Base-by-base conservation (phyloP, 176 grass and related monocot species). In the sorghum (Sorghum bicolor) region DNA sequence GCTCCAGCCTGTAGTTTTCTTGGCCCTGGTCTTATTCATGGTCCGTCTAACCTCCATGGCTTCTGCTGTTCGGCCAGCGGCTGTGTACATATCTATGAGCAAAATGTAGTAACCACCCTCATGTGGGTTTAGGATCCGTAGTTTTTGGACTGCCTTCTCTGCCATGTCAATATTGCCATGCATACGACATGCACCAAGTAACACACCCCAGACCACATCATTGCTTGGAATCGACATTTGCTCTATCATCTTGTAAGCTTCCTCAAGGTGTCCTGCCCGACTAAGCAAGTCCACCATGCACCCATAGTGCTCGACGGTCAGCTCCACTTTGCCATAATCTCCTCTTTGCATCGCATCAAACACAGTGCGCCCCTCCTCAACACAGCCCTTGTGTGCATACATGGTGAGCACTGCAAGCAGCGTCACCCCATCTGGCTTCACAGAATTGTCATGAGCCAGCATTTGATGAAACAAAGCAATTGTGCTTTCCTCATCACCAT, bases 241-340 rank as follows among this genome's bases (percentile, higher is more conserved):
- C 31, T 91, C 75, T 11, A 94, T 91, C 62, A 91, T 70, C 31
- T 32, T 29, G 33, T 88, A 82, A 5, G 92, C 88, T 70, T 94
- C 88, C 36, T 80, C 70, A 4, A 94, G 79, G 64, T 78, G 75
- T 32, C 92, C 88, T 30, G 88, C 86, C 75, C 88, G 63, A 28
- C 88, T 88, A 61, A 94, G 83, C 83, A 91, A 71, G 65, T 94
- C 86, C 24, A 94, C 92, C 70, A 94, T 83, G 80, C 92, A 94
- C 3, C 92, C 88, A 13, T 94, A 86, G 80, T 94, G 92, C 86
- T 91, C 80, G 0, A 88, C 43, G 0, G 75, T 80, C 55, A 85
- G 19, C 38, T 86, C 70, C 44, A 91, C 32, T 60, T 70, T 82
- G 16, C 71, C 82, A 80, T 71, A 90, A 14, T 73, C 30, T 10